Base-by-base conservation (phyloP, 1,284 basidiomycete genomes). In the Austroboletus sp. region DNA sequence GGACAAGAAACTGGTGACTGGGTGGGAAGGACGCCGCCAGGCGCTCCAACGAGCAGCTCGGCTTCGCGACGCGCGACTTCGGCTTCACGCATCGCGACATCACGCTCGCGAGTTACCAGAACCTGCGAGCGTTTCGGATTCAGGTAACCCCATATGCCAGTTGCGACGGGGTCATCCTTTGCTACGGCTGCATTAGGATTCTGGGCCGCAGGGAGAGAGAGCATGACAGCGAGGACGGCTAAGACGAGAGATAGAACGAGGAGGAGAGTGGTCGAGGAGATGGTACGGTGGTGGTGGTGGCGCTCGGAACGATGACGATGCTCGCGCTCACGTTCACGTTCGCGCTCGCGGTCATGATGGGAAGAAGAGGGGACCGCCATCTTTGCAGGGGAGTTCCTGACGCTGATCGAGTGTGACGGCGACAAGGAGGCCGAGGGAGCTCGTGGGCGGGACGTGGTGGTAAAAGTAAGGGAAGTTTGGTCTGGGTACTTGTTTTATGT, bases 351-450 rank as follows among this genome's bases (percentile, higher is more conserved):
- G 49, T 81, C 78, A 48, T 78, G 79, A 55, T 86, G 85, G 35
- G 85, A 88, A 21, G 85, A 88, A 23, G 85, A 86, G 48, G 85
- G 86, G 67, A 86, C 81, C 50, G 86, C 86, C 86, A 89, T 89
- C 73, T 82, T 84, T 67, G 76, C 76, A 37, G 61, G 49, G 15
- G 57, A 52, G 51, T 69, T 53, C 58, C 66, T 66, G 47, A 61
- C 61, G 62, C 66, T 77, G 40, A 76, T 61, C 61, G 82, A 83
- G 66, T 81, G 79, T 61, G 74, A 76, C 60, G 85, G 82, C 76
- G 85, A 87, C 75, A 87, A 72, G 73, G 82, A 85, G 54, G 47
- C 48, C 7, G 80, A 76, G 48, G 79, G 70, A 46, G 74, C 74
- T 50, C 63, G 68, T 57, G 78, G 66, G 55, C 74, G 76, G 63